These are phyloP conservation scores for Ceratobasidium sp. DNA, from an alignment of 1,284 basidiomycete genomes.

Conservation along the genomic window DNA sequence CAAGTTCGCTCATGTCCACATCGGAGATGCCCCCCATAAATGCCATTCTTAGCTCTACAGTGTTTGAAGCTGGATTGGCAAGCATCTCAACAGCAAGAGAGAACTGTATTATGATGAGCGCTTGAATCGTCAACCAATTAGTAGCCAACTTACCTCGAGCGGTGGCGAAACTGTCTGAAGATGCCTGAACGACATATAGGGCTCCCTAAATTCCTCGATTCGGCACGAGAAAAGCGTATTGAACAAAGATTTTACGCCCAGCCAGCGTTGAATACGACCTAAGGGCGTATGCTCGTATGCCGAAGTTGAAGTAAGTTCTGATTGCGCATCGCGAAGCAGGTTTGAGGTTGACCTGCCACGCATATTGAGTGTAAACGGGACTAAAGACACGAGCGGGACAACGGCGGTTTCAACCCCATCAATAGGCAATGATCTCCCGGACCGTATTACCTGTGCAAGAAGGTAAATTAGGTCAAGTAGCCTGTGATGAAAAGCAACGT, in stretches of 20 bases:
- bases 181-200: slow-evolving; percentile 50
- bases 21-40: slow-evolving; percentile 13
- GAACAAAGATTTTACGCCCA: slow-evolving; percentile 56
- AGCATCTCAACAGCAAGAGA: slow-evolving; percentile 60
- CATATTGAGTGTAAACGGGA: slow-evolving; percentile 58
- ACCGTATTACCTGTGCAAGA: slow-evolving; percentile 58
- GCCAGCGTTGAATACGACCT: slow-evolving; percentile 61
- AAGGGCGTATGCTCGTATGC: slow-evolving; percentile 60
- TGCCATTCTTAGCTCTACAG: slow-evolving; percentile 22
- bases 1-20: not conserved
- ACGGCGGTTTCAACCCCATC: slow-evolving; percentile 56
- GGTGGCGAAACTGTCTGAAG: slow-evolving; percentile 58
- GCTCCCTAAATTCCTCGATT: slow-evolving; percentile 51
- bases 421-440: slow-evolving; percentile 60
- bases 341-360: slow-evolving; percentile 45
- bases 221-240: slow-evolving; percentile 62
- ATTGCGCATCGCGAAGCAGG: slow-evolving; percentile 56
- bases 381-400: slow-evolving; percentile 59
- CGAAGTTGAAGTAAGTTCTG: slow-evolving; percentile 55
- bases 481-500: not conserved
- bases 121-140: slow-evolving; percentile 5
- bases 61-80: slow-evolving; percentile 53
- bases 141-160: slow-evolving; percentile 57
- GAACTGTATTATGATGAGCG: slow-evolving; percentile 53
- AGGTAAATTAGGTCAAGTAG: not conserved